Conservation (phyloP, 176 grass and related monocot species). For the Urochloa ruziziensis region DNA sequence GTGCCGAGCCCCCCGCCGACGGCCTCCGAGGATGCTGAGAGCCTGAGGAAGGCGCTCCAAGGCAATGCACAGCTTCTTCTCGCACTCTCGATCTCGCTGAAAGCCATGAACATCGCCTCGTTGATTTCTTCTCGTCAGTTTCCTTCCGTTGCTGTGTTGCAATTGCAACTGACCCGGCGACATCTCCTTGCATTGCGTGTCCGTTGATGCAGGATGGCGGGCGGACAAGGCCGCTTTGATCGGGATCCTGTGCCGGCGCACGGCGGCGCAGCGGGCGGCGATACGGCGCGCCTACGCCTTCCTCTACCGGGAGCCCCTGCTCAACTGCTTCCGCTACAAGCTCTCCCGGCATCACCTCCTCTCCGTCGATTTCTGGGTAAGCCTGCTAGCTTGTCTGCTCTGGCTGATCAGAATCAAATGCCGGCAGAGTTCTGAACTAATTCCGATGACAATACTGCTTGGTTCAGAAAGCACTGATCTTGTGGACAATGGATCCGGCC, state of each 20-base stretch:
- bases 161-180: background rate
- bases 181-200: background rate
- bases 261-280: slow-evolving; percentile 53
- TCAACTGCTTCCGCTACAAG: slow-evolving; percentile 59
- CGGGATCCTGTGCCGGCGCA: slow-evolving; percentile 49
- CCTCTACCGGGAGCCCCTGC: slow-evolving; percentile 63
- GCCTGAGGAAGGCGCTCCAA: slow-evolving; percentile 57
- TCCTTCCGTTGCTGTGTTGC: background rate
- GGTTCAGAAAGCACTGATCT: slow-evolving; percentile 59
- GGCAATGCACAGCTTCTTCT: slow-evolving; percentile 20
- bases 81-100: too few relatives aligned
- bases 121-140: background rate
- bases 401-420: background rate
- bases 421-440: background rate
- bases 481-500: slow-evolving; percentile 79
- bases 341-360: slow-evolving; percentile 34
- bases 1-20: slow-evolving; percentile 39
- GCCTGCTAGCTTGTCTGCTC: background rate
- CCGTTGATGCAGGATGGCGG: slow-evolving; percentile 46
- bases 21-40: slow-evolving; percentile 49
- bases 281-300: slow-evolving; percentile 57
- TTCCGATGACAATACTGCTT: background rate
- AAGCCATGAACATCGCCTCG: background rate
- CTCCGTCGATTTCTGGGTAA: slow-evolving; percentile 72
- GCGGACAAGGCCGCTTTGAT: slow-evolving; percentile 66